These are phyloP conservation scores for Phaeomoniella chlamydospora DNA, from an alignment of 2,329 filamentous ascomycete genomes.

Conservation along the genomic window DNA sequence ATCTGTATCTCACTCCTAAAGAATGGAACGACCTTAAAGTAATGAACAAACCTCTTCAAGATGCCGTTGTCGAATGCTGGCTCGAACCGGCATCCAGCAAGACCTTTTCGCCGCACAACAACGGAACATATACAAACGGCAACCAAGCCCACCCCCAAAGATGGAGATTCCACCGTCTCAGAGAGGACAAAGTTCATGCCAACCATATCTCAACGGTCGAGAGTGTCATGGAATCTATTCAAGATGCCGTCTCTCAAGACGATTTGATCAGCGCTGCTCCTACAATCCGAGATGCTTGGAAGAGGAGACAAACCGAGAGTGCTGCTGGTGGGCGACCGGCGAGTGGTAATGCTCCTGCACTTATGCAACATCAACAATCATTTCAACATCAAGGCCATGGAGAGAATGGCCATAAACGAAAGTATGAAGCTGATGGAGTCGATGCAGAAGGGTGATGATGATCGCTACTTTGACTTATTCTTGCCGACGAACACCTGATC, in stretches of 20 bases:
- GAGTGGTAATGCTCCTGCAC: neutral
- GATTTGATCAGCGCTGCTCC: slow-evolving; percentile 59
- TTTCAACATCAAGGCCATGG: neutral
- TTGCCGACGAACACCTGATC: too few species aligned
- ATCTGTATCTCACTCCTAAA: slow-evolving; percentile 52
- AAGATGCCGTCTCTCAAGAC: slow-evolving; percentile 67
- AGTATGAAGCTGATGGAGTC: neutral
- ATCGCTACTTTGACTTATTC: too few species aligned
- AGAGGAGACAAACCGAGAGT: slow-evolving; percentile 36
- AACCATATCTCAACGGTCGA: slow-evolving; percentile 77
- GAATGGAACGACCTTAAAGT: slow-evolving; percentile 78
- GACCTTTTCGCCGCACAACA: neutral
- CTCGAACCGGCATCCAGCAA: slow-evolving; percentile 38
- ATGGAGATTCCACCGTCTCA: slow-evolving; percentile 80
- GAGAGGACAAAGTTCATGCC: slow-evolving; percentile 82
- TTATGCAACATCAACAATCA: neutral
- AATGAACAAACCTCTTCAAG: slow-evolving; percentile 61
- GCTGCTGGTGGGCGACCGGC: neutral
- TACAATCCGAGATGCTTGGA: slow-evolving; percentile 69
- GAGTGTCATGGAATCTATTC: slow-evolving; percentile 81
- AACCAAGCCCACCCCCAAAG: slow-evolving; percentile 34
- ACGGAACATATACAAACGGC: neutral
- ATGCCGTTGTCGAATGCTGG: slow-evolving; percentile 80
- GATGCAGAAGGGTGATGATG: neutral
- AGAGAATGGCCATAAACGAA: neutral